Evolutionary conservation across 2,329 filamentous ascomycete species (phyloP), one percentile per base, ranked within the genome.

Genomic region (Penicillium sp.): DNA sequence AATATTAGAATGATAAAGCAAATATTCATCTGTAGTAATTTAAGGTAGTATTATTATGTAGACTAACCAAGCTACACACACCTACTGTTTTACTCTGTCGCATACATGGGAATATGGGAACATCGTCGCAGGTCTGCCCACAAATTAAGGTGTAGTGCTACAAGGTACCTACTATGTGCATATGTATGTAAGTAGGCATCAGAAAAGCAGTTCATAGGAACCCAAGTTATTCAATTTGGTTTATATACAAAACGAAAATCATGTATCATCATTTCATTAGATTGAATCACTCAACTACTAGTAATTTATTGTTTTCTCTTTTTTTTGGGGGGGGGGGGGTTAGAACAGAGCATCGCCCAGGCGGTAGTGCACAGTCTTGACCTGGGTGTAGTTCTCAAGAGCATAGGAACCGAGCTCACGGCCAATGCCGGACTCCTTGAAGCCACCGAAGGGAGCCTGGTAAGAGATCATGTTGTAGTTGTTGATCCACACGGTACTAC

Each of bases 401-500:
- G 78, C 78, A 64, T 80, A 79, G 60, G 78, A 76, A 65, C 78
- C 78, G 42, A 80, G 72, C 65, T 80, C 78, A 61, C 66, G 66
- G 54, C 66, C 66, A 15, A 68, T 41, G 44, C 66, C 66, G 50
- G 66, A 68, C 47, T 61, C 49, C 66, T 68, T 68, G 65, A 63
- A 68, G 45, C 66, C 76, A 66, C 76, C 76, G 63, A 78, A 78
- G 25, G 76, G 76, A 53, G 71, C 67, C 67, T 89, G 55, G 66
- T 67, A 66, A 41, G 55, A 59, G 2, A 94, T 79, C 66, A 87
- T 77, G 78, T 94, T 96, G 79, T 93, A 87, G 60, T 77, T 80
- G 80, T 87, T 87, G 70, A 87, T 80, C 83, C 84, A 86, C 65
- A 86, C 83, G 64, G 84, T 85, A 62, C 69, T 66, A 53, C 9